These are phyloP conservation scores for Scortechinia acanthostroma DNA, from an alignment of 2,329 filamentous ascomycete species.

Conservation along the genomic window DNA sequence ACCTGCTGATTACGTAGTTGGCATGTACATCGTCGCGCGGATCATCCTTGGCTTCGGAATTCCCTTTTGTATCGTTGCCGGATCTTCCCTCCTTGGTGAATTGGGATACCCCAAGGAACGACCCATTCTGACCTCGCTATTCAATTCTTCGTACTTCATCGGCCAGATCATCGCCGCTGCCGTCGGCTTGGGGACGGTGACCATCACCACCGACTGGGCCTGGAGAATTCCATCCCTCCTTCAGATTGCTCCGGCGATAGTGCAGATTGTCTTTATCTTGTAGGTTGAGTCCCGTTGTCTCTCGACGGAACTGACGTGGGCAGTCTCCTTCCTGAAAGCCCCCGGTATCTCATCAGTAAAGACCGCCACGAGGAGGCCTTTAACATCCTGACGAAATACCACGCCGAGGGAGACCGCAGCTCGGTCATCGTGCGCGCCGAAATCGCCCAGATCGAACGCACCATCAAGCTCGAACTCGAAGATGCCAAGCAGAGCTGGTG, in stretches of 20 bases:
- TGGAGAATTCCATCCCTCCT: slow-evolving; percentile 7
- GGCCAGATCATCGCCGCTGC: slow-evolving; percentile 6
- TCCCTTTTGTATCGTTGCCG: slow-evolving; percentile 7
- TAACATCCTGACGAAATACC: slow-evolving; percentile 3
- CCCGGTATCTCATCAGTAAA: slow-evolving; percentile 4
- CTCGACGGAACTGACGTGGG: too few species aligned
- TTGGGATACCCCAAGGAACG: slow-evolving; percentile 8
- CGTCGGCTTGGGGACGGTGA: slow-evolving; percentile 6
- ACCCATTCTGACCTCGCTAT: slow-evolving; percentile 5
- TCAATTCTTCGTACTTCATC: too few species aligned
- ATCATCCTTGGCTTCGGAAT: slow-evolving; percentile 10
- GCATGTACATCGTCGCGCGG: slow-evolving; percentile 9
- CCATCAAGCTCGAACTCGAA: slow-evolving; percentile 7
- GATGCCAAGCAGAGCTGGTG: too few species aligned
- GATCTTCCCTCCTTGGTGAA: slow-evolving; percentile 7
- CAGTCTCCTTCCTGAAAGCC: too few species aligned
- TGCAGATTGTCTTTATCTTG: neutral
- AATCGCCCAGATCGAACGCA: slow-evolving; percentile 6
- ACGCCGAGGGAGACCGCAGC: slow-evolving; percentile 1
- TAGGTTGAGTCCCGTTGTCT: too few species aligned
- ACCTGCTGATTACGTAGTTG: too few species aligned
- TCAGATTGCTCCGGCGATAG: neutral
- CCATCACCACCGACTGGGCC: too few species aligned
- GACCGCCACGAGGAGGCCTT: slow-evolving; percentile 5
- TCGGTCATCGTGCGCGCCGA: neutral